Evolutionary conservation across 2,329 filamentous ascomycete genomes (phyloP).

Genomic region (Neofusicoccum umdonicola): DNA sequence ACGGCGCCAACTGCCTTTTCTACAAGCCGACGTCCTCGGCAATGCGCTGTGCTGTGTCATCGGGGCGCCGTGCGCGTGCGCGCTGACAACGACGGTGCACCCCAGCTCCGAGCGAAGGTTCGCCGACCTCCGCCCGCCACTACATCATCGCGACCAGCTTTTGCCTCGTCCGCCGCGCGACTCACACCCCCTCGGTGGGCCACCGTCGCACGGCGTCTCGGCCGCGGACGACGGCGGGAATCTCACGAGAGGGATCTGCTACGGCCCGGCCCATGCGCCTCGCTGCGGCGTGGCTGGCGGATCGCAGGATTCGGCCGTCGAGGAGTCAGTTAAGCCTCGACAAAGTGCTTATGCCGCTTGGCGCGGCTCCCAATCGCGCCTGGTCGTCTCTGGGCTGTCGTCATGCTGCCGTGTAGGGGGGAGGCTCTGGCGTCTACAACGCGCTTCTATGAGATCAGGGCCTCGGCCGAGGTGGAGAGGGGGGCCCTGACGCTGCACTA

Average conservation of each 20-base stretch:
- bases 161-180: neutral
- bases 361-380: neutral
- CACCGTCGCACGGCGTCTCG: neutral
- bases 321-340: neutral
- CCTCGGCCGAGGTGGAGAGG: constrained; percentile 6
- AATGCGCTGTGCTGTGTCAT: neutral
- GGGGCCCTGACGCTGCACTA: neutral
- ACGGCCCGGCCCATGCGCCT: constrained; percentile 9
- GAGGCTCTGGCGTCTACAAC: neutral
- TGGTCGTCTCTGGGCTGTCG: neutral
- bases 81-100: neutral
- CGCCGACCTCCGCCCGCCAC: neutral
- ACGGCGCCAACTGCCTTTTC: neutral
- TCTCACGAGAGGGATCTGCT: constrained; percentile 2
- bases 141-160: neutral
- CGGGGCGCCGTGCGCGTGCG: neutral
- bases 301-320: neutral
- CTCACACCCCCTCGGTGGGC: neutral
- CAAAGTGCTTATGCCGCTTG: neutral
- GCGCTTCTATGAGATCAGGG: neutral
- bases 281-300: neutral
- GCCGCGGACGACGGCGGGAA: neutral
- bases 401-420: neutral
- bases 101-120: neutral
- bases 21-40: neutral